phyloP scores from a whole-genome alignment of 1,139 yeast species.

The Maudiozyma humilis region DNA sequence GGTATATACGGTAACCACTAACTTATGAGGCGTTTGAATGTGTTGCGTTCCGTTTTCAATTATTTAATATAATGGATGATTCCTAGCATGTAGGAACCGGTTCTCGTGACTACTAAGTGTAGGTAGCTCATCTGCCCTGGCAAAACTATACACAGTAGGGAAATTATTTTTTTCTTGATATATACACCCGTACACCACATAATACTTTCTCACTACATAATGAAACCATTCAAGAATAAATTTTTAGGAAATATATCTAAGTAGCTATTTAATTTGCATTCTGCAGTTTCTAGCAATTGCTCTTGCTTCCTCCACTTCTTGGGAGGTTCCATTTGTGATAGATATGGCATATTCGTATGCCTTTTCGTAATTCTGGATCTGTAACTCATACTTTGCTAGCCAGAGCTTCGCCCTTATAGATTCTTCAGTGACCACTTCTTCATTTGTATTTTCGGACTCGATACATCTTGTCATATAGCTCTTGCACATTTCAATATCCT shows the following conservation, averaged over 20 bases:
- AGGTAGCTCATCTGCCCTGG: neutral
- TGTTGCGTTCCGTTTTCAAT: too few relatives aligned
- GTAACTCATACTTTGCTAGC: conserved; percentile 69
- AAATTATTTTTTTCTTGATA: neutral
- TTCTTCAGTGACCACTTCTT: conserved; percentile 62
- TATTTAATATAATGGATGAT: too few relatives aligned
- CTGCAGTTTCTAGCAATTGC: conserved; percentile 69
- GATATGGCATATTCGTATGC: conserved; percentile 74
- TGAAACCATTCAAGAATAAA: neutral
- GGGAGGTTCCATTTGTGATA: conserved; percentile 68
- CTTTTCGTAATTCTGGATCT: conserved; percentile 47
- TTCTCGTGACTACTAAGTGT: neutral
- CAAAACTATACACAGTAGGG: neutral
- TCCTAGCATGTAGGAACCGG: too few relatives aligned
- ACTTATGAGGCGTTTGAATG: too few relatives aligned
- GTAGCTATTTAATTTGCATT: conserved; percentile 9
- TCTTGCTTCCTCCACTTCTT: conserved; percentile 84
- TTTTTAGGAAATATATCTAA: too few relatives aligned
- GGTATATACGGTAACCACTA: too few relatives aligned
- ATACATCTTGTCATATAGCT: conserved; percentile 67
- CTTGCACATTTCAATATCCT: conserved; percentile 47
- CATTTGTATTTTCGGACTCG: conserved; percentile 44
- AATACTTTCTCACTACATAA: neutral
- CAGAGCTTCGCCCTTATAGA: conserved; percentile 78
- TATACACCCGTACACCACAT: conserved; percentile 1